Base-by-base conservation (phyloP, 1,284 basidiomycete species). In the Schizophyllum commune region DNA sequence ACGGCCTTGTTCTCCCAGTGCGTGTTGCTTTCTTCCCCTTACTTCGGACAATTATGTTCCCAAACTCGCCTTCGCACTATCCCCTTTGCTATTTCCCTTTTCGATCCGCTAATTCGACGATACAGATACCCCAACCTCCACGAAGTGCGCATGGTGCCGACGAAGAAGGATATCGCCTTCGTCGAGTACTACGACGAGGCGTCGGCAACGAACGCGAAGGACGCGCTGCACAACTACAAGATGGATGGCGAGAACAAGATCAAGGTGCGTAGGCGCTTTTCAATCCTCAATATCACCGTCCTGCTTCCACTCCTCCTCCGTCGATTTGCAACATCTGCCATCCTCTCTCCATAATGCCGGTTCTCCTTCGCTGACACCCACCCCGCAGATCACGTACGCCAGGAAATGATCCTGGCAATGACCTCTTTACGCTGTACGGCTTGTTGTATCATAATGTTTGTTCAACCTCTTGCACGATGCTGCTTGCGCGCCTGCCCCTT, bases 91-190 rank as follows among this genome's bases (percentile, higher is more conserved):
- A 3, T 32, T 33, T 58, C 64, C 52, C 20, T 65, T 27, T 27
- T 27, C 27, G 27, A 5, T 27, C 5, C 27, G 27, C 27, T 27
- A 27, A 27, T 5, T 5, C 27, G 5, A 27, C 27, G 27, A 27
- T 5, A 5, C 27, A 94, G 92, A 74, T 94, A 96, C 74, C 90
- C 94, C 58, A 95, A 95, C 69, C 74, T 98, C 62, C 75, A 94
- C 84, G 94, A 97, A 83, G 94, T 98, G 17, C 93, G 95, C 79
- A 93, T 95, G 68, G 96, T 98, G 71, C 93, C 95, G 39, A 94
- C 93, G 57, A 94, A 96, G 76, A 89, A 89, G 72, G 94, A 96
- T 72, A 97, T 97, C 68, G 95, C 95, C 1, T 98, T 98, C 80
- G 93, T 98, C 74, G 95, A 98, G 73, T 98, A 90, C 69, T 72